Evolutionary conservation across 2,329 filamentous ascomycete genomes (phyloP), one percentile per base, ranked within the genome.

Genomic region (Mollisia scopiformis): DNA sequence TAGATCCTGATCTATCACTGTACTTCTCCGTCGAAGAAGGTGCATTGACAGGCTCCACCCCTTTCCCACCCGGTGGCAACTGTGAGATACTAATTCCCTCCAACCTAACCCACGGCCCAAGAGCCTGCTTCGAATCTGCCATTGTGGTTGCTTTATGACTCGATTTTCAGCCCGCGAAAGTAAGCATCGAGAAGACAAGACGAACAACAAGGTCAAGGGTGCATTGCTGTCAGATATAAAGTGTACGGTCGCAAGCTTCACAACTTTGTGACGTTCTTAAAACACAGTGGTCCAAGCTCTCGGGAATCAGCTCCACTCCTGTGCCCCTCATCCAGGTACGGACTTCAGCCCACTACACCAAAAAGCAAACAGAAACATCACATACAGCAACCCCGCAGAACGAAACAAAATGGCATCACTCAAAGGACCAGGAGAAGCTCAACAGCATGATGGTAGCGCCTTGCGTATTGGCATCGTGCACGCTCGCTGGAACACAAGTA

Each of bases 381-480:
- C 43, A 50, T 31, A 23, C 23, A 59, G 21, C 16, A 1, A 57
- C 31, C 51, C 28, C 19, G 49, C 23, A 51, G 55, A 31, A 51
- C 19, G n/a, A 30, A 31, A 19, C 51, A 59, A 31, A 58, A 72
- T 72, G 70, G 57, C 69, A 62, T 67, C 71, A 55, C 64, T 73
- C 68, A 89, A 89, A 79, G 87, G 87, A 56, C 85, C 85, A 31
- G 87, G 86, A 65, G 80, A 82, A 71, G 78, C 83, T 31, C 82
- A 87, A 74, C 79, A 83, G 69, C 82, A 86, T 76, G 82, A 88
- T 74, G 90, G 91, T 76, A 86, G 86, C 71, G 82, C 81, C 72
- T 86, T 99, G 66, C 92, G 95, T 74, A 89, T 99, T 74, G 94
- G 91, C 74, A 98, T 99, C 74, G 86, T 99, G 61, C 95, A 98